Evolutionary conservation across 306 rosid species (phyloP), one percentile per base, ranked within the genome.

Genomic region (Vigna reflexopilosa): DNA sequence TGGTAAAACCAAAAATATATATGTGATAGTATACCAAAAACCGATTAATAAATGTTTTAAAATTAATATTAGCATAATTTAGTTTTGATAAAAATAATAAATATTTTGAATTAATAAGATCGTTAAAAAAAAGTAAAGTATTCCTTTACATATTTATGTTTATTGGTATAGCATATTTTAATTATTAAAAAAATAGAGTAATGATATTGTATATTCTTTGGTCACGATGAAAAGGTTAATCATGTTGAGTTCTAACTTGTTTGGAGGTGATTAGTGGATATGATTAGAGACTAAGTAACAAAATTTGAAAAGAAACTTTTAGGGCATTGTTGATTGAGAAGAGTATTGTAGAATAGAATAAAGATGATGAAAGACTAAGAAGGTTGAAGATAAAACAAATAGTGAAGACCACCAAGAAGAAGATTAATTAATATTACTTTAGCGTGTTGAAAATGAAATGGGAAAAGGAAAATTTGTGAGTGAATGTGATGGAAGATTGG

Each of bases 181-280:
- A 0, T 12, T 17, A 3, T 62, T 30, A 30, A 45, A 52, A 50
- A 24, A 28, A 15, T 55, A 7, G 24, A 2, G 9, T 26, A 54
- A 56, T 45, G 63, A 44, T 20, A 6, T 11, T 32, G 45, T 1
- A 6, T 24, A 55, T 44, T 2, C 24, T 73, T 65, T 14, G n/a
- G 73, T 66, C 30, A 73, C 28, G 24, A 66, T 32, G 12, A 22
- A 77, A 83, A 71, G 88, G 84, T 81, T 59, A 82, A 70, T 16
- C n/a, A 44, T 55, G 81, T 71, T 79, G 58, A 70, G 78, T n/a
- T 54, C 26, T 76, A 66, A 42, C 83, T 83, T 90, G 85, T 86
- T 64, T 68, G 72, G 3, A 36, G 40, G 77, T 62, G 42, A 47
- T 81, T 40, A 24, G 51, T 44, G 65, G 36, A 16, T 65, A 47